A percentile compares a stretch with the other conserved stretches of the same genome.
Conservation (phyloP, 768 basidiomycete species). For the Leccinum rimulosum region DNA sequence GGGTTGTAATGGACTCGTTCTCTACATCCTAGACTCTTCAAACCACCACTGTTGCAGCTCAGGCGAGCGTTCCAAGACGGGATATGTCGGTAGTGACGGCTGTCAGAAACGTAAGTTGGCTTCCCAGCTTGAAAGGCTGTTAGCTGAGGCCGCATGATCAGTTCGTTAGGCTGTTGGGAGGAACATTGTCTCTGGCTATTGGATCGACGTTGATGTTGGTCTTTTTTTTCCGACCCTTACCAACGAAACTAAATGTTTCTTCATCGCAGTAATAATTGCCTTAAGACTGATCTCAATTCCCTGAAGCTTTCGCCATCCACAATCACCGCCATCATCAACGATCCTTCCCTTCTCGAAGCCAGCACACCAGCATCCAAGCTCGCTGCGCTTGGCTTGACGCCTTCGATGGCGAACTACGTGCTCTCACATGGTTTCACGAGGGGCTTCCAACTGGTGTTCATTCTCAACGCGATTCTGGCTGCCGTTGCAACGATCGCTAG, state of each 20-base stretch:
- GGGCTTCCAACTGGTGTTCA: constrained; percentile 60
- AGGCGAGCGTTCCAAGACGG: constrained; percentile 64
- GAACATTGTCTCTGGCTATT: constrained; percentile 63
- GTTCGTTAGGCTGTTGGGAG: constrained; percentile 71
- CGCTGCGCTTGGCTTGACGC: constrained; percentile 35
- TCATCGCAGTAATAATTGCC: constrained; percentile 42
- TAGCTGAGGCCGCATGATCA: constrained; percentile 22
- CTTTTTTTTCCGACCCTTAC: constrained; percentile 4
- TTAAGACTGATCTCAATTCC: constrained; percentile 39
- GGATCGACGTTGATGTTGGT: constrained; percentile 55
- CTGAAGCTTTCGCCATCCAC: constrained; percentile 37
- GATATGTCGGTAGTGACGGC: constrained; percentile 81
- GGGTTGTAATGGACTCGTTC: neutral
- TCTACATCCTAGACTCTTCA: constrained; percentile 43
- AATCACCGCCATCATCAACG: constrained; percentile 46
- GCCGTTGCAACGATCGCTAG: constrained; percentile 54
- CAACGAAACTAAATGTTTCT: neutral
- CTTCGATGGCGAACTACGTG: constrained; percentile 37
- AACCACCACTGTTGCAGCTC: constrained; percentile 69
- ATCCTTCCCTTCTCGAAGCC: constrained; percentile 41
- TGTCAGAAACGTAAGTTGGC: constrained; percentile 50
- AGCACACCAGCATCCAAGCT: constrained; percentile 33
- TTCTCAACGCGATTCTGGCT: constrained; percentile 56
- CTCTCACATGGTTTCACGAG: constrained; percentile 49
- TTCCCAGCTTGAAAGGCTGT: neutral